Percentiles rank a stretch among this genome's conserved stretches.
Conservation (phyloP, 2,329 filamentous ascomycete genomes). For the Xenosphaeropsis pyriputrescens region DNA sequence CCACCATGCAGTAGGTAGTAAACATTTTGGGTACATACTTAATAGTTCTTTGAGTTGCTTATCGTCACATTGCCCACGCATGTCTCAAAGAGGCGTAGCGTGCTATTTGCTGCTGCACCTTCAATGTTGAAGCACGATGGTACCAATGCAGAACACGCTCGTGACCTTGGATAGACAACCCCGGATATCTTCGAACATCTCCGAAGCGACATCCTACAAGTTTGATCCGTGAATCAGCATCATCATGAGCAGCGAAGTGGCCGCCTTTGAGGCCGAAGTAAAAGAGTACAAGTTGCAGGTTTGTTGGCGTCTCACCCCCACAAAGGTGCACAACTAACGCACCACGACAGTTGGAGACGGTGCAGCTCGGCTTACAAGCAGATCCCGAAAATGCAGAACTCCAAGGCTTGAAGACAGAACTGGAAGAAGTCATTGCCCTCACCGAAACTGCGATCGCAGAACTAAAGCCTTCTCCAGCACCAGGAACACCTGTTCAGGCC, state of each 20-base stretch:
- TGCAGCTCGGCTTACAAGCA: slow-evolving; percentile 60
- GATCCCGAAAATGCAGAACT: slow-evolving; percentile 72
- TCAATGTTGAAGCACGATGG: no score
- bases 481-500: slow-evolving; percentile 21
- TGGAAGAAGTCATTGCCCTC: slow-evolving; percentile 67
- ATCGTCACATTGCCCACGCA: no score
- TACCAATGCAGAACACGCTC: no score
- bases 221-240: not conserved
- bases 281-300: slow-evolving; percentile 47
- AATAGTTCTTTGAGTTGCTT: no score
- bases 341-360: slow-evolving; percentile 52
- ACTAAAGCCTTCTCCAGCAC: slow-evolving; percentile 43
- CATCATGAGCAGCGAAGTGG: slow-evolving; percentile 15
- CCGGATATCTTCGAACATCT: no score
- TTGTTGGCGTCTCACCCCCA: slow-evolving; percentile 3
- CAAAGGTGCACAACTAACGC: no score
- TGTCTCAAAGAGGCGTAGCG: no score
- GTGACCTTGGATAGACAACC: no score
- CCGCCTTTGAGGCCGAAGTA: slow-evolving; percentile 26
- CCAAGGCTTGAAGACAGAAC: slow-evolving; percentile 61
- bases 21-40: no score
- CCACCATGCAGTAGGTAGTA: no score
- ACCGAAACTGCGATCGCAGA: slow-evolving; percentile 72
- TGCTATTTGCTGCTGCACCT: no score
- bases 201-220: no score